Percentiles rank a stretch among this genome's conserved stretches.
Conservation (phyloP, 2,329 filamentous ascomycete genomes). For the Pezicula rhizophila region DNA sequence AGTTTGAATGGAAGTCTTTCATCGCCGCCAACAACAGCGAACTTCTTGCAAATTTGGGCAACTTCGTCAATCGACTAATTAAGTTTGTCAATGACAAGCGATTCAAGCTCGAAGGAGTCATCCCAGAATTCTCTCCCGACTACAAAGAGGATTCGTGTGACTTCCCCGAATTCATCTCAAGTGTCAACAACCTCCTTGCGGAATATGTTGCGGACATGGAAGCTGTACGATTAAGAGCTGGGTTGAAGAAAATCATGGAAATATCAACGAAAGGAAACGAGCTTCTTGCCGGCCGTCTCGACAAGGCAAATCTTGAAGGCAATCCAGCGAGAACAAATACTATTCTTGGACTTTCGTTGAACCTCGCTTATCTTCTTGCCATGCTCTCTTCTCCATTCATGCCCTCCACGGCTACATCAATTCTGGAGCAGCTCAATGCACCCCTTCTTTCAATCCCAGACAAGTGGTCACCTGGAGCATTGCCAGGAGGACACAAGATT, state of each 20-base stretch:
- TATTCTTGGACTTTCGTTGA: constrained; percentile 69
- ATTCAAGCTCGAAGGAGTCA: constrained; percentile 52
- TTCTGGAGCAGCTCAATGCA: constrained; percentile 68
- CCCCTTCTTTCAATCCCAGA: constrained; percentile 56
- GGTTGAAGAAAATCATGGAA: constrained; percentile 58
- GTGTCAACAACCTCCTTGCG: constrained; percentile 60
- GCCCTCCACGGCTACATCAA: constrained; percentile 68
- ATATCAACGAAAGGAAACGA: constrained; percentile 60
- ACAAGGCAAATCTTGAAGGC: constrained; percentile 33
- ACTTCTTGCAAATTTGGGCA: constrained; percentile 66
- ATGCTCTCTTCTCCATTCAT: constrained; percentile 78
- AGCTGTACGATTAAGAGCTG: constrained; percentile 63
- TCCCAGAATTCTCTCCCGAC: constrained; percentile 53
- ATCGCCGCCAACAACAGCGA: constrained; percentile 84
- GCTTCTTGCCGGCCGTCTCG: constrained; percentile 42
- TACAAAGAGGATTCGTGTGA: constrained; percentile 51
- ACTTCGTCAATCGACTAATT: constrained; percentile 68
- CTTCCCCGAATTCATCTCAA: constrained; percentile 36
- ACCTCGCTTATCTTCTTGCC: constrained; percentile 77
- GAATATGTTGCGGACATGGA: constrained; percentile 65
- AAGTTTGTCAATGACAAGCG: constrained; percentile 70
- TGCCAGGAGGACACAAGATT: constrained; percentile 73
- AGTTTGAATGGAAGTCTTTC: constrained; percentile 86
- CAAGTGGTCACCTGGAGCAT: constrained; percentile 53
- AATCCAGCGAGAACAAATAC: constrained; percentile 31